Percentiles rank a stretch among this genome's conserved stretches.
Conservation (phyloP, 306 rosid genomes). For the Comarum palustre region DNA sequence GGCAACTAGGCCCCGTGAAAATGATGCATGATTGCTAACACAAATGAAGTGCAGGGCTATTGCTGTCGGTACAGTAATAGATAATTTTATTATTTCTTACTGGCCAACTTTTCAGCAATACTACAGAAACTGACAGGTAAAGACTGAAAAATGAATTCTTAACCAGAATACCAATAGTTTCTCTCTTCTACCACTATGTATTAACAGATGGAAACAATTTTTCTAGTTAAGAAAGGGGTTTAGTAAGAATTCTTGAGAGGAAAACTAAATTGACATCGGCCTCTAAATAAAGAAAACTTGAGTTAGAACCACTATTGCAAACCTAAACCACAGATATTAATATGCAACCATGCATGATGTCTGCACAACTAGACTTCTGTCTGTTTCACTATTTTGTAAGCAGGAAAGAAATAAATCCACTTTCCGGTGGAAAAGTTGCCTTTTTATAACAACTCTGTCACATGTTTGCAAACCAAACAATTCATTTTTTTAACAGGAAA, state of each 20-base stretch:
- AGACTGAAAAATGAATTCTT: constrained; percentile 11
- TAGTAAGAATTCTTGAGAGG: background rate
- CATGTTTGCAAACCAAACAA: constrained; percentile 19
- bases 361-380: background rate
- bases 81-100: constrained; percentile 19
- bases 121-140: constrained; percentile 7
- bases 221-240: constrained; percentile 19
- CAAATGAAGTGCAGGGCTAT: constrained; percentile 33
- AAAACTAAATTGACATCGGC: background rate
- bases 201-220: constrained; percentile 2
- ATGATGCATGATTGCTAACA: constrained; percentile 37
- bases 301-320: background rate
- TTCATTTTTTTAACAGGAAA: too few relatives aligned
- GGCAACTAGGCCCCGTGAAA: constrained; percentile 51
- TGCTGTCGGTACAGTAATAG: constrained; percentile 26
- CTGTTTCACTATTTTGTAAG: constrained; percentile 6
- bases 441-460: constrained; percentile 26
- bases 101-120: constrained; percentile 14
- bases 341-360: background rate
- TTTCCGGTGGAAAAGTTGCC: constrained; percentile 16
- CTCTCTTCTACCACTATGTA: background rate
- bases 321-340: background rate
- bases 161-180: background rate
- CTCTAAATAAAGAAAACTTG: background rate
- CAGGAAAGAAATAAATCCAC: constrained; percentile 20